phyloP scores from a whole-genome alignment of 805 yeast genomes.

The Candida stauntonica region DNA sequence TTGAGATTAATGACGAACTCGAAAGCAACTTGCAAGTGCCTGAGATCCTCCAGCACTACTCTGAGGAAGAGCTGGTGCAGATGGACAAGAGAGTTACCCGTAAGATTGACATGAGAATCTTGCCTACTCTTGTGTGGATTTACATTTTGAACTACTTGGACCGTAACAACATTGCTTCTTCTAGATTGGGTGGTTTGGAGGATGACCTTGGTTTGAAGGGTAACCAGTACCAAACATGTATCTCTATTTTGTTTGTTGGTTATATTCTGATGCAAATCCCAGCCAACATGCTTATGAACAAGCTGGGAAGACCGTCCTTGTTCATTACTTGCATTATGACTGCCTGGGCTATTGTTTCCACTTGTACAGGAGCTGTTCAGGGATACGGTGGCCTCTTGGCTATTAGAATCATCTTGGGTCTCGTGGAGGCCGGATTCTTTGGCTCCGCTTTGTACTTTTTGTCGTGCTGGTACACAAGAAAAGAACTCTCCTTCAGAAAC shows the following conservation, averaged over 20 bases:
- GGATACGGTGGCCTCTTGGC: constrained; percentile 29
- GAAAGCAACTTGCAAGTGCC: constrained; percentile 19
- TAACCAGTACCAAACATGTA: constrained; percentile 44
- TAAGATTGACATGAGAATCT: constrained; percentile 44
- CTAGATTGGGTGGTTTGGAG: constrained; percentile 46
- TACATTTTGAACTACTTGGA: constrained; percentile 50
- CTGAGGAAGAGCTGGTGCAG: constrained; percentile 38
- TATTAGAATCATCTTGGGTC: constrained; percentile 37
- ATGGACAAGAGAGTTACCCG: constrained; percentile 41
- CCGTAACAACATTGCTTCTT: constrained; percentile 46
- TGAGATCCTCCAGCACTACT: constrained; percentile 19
- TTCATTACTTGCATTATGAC: constrained; percentile 47
- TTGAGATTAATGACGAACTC: constrained; percentile 10
- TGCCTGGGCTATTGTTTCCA: constrained; percentile 41
- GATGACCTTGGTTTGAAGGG: constrained; percentile 40
- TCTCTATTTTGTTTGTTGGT: constrained; percentile 48
- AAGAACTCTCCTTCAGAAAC: constrained; percentile 44
- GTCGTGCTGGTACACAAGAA: constrained; percentile 48
- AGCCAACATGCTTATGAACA: constrained; percentile 38
- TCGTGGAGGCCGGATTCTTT: constrained; percentile 46
- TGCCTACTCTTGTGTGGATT: constrained; percentile 47
- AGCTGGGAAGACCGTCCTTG: constrained; percentile 45
- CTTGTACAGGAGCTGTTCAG: constrained; percentile 32
- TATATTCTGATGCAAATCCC: constrained; percentile 51
- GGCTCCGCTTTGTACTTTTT: constrained; percentile 46